Evolutionary conservation across 208 protist species (phyloP), one percentile per base, ranked within the genome.

Genomic region (Leishmania lainsoni): DNA sequence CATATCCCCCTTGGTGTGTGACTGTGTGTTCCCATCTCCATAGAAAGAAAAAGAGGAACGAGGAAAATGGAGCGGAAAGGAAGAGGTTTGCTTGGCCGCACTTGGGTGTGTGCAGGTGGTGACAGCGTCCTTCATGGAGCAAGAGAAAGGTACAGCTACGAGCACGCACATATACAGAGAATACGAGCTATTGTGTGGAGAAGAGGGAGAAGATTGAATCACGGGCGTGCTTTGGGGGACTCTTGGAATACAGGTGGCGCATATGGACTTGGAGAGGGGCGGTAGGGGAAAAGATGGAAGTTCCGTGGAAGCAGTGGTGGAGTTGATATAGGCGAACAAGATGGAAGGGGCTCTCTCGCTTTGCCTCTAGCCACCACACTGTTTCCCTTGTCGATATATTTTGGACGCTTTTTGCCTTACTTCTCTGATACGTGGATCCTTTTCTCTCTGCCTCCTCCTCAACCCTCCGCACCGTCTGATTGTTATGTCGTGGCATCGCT

Each of bases 1-100:
- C 9, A 20, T n/a, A 0, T 26, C 12, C n/a, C 61, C 4, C 69
- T 74, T 63, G 79, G 78, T 20, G 56, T 52, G 63, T 26, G 48
- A 5, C 29, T 51, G 3, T 26, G 3, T 63, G 51, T 39, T 14
- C 59, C 35, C 17, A 22, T 59, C 45, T 29, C 58, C 58, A 70
- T 69, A 78, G 75, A 78, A 22, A 78, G 51, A 69, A 32, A 59
- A 76, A 76, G 52, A 78, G 48, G 17, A 6, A 6, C 9, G 29
- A 63, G 69, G 10, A 52, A 75, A 6, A 22, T 6, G 14, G n/a
- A 14, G 42, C 16, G 2, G 22, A 16, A 73, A 6, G 68, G 14
- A 9, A 73, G 4, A 29, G 3, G 16, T 10, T 17, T 45, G 45
- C 45, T 49, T 16, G 29, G 5, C 35, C 61, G 42, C 26, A 26